Percentiles rank a stretch among this genome's conserved stretches.
phyloP scores from a whole-genome alignment of 225 moss, liverwort and hornwort species.

The Antitrichia curtipendula region DNA sequence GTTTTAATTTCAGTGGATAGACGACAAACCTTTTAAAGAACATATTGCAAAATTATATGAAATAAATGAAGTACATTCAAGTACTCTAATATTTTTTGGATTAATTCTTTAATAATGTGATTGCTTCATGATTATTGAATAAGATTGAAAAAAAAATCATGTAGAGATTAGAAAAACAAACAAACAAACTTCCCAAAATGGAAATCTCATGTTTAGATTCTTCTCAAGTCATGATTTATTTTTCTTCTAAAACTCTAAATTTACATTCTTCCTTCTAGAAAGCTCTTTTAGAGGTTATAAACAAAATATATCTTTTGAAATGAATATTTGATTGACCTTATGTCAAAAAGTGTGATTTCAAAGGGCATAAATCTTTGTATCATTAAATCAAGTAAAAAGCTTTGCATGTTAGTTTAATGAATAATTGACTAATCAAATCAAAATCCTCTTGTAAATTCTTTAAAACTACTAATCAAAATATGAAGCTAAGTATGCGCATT shows the following conservation, averaged over 20 bases:
- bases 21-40: not conserved
- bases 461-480: not conserved
- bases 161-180: not conserved
- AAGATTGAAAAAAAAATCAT: not conserved
- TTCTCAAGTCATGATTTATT: not conserved
- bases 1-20: rapidly evolving
- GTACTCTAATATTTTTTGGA: not conserved
- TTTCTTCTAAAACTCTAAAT: not conserved
- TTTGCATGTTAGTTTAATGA: too few species aligned
- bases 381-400: not conserved
- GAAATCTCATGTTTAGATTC: not conserved
- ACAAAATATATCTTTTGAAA: not conserved
- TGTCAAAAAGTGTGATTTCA: not conserved
- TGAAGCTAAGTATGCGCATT: too few species aligned
- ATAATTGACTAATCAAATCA: not conserved
- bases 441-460: not conserved
- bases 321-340: not conserved
- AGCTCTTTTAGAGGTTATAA: not conserved
- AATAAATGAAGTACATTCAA: not conserved
- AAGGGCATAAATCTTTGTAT: not conserved
- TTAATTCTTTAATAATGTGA: not conserved
- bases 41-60: not conserved
- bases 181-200: rapidly evolving
- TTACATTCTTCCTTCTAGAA: rapidly evolving
- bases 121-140: not conserved